These are phyloP conservation scores for Dryadomyces sulphureus DNA, from an alignment of 2,329 filamentous ascomycete genomes.

Conservation along the genomic window DNA sequence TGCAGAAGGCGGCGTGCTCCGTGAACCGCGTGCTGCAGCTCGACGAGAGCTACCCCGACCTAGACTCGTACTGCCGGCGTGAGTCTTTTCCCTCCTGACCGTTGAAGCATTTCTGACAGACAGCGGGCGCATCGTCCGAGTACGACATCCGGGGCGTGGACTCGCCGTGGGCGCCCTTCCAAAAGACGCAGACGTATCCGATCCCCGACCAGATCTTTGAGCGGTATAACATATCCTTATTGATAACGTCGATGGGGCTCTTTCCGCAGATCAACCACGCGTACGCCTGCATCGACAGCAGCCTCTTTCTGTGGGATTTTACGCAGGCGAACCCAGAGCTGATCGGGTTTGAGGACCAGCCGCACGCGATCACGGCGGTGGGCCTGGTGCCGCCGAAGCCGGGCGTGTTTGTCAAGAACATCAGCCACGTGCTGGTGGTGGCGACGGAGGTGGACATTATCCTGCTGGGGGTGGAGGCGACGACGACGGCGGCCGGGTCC, in stretches of 20 bases:
- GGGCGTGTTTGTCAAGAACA: slow-evolving; percentile 74
- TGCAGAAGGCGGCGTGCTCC: slow-evolving; percentile 67
- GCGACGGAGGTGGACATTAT: slow-evolving; percentile 76
- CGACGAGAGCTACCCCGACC: slow-evolving; percentile 72
- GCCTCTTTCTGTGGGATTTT: slow-evolving; percentile 95
- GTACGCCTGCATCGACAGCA: slow-evolving; percentile 92
- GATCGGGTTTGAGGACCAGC: slow-evolving; percentile 81
- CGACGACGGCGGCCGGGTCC: slow-evolving; percentile 50
- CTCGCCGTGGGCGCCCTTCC: slow-evolving; percentile 73
- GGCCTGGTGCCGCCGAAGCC: slow-evolving; percentile 72
- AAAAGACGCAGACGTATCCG: slow-evolving; percentile 71
- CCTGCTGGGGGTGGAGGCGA: slow-evolving; percentile 68
- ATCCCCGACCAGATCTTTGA: slow-evolving; percentile 88
- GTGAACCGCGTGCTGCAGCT: slow-evolving; percentile 65
- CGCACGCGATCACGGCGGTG: slow-evolving; percentile 79
- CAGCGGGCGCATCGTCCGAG: slow-evolving; percentile 80
- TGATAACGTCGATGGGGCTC: slow-evolving; percentile 85
- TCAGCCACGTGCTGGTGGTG: slow-evolving; percentile 79
- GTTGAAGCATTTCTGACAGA: not conserved
- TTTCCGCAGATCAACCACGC: slow-evolving; percentile 92
- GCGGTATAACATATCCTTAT: slow-evolving; percentile 75
- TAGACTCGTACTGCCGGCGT: slow-evolving; percentile 84
- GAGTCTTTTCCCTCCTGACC: slow-evolving; percentile 24
- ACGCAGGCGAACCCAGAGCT: slow-evolving; percentile 82
- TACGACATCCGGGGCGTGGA: slow-evolving; percentile 63